Percentiles rank a stretch among this genome's conserved stretches.
Conservation (phyloP, 805 yeast species). For the Zygoascus biomembranicola region DNA sequence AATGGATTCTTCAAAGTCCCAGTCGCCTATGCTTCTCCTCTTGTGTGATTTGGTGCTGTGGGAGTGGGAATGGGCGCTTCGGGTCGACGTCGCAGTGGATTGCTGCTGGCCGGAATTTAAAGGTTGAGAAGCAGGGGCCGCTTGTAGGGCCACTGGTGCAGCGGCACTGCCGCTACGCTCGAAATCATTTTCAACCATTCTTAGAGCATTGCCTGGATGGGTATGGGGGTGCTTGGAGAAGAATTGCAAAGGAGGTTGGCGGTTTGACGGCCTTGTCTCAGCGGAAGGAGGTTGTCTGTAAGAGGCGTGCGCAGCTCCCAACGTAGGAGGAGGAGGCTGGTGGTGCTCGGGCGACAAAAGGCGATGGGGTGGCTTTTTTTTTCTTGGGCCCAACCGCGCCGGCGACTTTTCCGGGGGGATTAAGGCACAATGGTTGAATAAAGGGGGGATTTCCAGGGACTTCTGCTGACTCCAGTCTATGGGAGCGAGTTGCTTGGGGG, state of each 20-base stretch:
- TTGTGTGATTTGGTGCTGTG: slow-evolving; percentile 24
- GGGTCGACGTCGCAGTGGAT: background rate
- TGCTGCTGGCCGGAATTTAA: background rate
- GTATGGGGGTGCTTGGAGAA: background rate
- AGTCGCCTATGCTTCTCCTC: slow-evolving; percentile 86
- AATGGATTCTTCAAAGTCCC: slow-evolving; percentile 91
- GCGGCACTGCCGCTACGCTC: background rate
- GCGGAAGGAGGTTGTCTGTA: background rate
- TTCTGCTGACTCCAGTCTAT: no score
- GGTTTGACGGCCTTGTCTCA: background rate
- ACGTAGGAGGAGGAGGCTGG: background rate
- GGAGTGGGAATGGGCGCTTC: background rate
- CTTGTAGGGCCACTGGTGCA: background rate
- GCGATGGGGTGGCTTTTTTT: background rate
- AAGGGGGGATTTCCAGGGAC: no score
- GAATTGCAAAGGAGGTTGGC: no score
- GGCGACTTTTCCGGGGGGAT: no score
- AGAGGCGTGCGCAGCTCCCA: background rate
- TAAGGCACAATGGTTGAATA: no score
- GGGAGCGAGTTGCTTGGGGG: no score
- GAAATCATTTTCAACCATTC: background rate
- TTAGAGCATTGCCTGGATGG: background rate
- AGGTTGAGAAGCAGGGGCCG: background rate
- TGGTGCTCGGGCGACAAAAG: background rate
- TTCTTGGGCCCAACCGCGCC: no score